phyloP scores from a whole-genome alignment of 2,329 filamentous ascomycete species.

The Biscogniauxia marginata region DNA sequence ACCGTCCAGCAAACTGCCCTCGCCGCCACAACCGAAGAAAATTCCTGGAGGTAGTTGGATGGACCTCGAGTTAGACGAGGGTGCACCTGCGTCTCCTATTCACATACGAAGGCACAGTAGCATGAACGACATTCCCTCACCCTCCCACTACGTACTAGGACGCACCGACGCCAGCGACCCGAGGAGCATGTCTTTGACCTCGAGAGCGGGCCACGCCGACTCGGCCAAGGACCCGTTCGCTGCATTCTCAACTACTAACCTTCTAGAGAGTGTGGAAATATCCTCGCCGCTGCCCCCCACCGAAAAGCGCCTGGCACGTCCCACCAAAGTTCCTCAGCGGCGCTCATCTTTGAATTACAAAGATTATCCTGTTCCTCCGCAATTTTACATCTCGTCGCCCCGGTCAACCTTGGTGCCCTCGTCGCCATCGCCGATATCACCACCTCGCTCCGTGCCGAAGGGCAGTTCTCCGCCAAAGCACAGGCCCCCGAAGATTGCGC shows the following conservation, averaged over 20 bases:
- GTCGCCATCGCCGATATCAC: not conserved
- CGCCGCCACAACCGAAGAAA: slow-evolving; percentile 17
- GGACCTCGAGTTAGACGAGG: slow-evolving; percentile 28
- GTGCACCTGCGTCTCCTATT: slow-evolving; percentile 7
- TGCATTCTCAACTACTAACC: slow-evolving; percentile 9
- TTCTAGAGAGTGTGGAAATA: not conserved
- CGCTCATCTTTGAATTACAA: slow-evolving; percentile 24
- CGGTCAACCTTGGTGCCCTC: slow-evolving; percentile 3
- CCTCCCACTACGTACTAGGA: slow-evolving; percentile 10
- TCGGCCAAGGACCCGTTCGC: slow-evolving; percentile 8
- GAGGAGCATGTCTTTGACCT: slow-evolving; percentile 24
- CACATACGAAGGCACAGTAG: slow-evolving; percentile 25
- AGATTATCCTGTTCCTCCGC: slow-evolving; percentile 17
- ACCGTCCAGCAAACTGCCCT: slow-evolving; percentile 15
- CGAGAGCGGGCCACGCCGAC: slow-evolving; percentile 8
- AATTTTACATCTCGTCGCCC: slow-evolving; percentile 14
- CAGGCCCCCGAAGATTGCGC: not conserved
- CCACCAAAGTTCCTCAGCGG: slow-evolving; percentile 19
- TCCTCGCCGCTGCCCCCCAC: slow-evolving; percentile 1
- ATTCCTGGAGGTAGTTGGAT: slow-evolving; percentile 31
- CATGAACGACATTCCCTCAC: slow-evolving; percentile 23
- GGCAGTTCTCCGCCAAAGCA: not conserved
- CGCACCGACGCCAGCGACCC: slow-evolving; percentile 13
- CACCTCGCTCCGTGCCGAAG: not conserved
- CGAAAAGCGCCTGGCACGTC: slow-evolving; percentile 10